phyloP scores from a whole-genome alignment of 2,329 filamentous ascomycete species.

The Tolypocladium capitatum region DNA sequence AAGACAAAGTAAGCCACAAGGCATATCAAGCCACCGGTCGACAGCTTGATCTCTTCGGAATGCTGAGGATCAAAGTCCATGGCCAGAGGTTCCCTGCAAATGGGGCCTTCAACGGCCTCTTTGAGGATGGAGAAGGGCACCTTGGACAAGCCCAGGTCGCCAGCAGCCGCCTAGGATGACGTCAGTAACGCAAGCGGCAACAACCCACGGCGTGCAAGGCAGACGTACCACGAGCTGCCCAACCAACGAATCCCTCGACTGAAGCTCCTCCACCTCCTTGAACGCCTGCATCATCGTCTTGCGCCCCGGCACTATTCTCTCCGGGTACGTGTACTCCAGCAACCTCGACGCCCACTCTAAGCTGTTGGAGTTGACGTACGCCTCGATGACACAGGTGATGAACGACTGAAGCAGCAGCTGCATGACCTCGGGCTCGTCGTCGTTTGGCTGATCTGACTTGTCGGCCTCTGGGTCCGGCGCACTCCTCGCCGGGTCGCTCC shows the following conservation, averaged over 20 bases:
- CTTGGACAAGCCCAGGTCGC: conserved; percentile 43
- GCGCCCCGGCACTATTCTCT: conserved; percentile 47
- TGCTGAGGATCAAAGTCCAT: conserved; percentile 31
- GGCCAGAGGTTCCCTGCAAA: conserved; percentile 31
- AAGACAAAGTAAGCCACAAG: conserved; percentile 51
- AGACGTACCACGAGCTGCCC: conserved; percentile 54
- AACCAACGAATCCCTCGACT: conserved; percentile 51
- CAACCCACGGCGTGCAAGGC: neutral
- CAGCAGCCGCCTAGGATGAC: conserved; percentile 41
- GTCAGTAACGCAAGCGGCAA: conserved; percentile 4
- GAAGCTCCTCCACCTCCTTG: conserved; percentile 46
- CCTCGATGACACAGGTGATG: conserved; percentile 63
- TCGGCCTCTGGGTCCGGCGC: conserved; percentile 49
- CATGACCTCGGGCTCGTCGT: conserved; percentile 48
- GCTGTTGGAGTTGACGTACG: conserved; percentile 51
- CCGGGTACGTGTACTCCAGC: conserved; percentile 55
- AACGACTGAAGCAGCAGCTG: conserved; percentile 59
- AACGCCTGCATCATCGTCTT: conserved; percentile 51
- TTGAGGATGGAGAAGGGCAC: conserved; percentile 32
- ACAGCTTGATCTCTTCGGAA: conserved; percentile 41
- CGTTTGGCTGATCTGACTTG: conserved; percentile 20
- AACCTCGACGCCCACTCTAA: conserved; percentile 51
- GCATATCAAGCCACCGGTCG: conserved; percentile 44
- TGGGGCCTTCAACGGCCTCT: conserved; percentile 26
- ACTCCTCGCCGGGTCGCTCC: conserved; percentile 38